Conservation (phyloP, 192 early-diverging fungal genomes). For the Glomus cerebriforme region DNA sequence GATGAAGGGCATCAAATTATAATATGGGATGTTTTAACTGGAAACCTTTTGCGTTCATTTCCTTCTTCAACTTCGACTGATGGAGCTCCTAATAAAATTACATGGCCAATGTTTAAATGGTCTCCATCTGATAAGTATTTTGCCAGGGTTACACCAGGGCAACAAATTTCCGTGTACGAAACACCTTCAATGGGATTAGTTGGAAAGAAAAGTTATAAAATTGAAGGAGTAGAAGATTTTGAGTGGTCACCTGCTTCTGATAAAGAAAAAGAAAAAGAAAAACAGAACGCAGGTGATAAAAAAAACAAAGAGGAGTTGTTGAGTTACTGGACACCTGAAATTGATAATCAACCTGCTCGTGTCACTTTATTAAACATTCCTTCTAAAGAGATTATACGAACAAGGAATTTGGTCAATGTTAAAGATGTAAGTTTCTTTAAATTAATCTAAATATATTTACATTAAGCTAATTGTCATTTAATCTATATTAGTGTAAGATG, state of each 20-base stretch:
- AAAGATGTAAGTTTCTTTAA: conserved; percentile 51
- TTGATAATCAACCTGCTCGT: conserved; percentile 94
- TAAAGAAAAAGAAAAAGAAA: conserved; percentile 25
- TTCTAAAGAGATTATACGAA: conserved; percentile 80
- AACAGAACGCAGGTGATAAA: conserved; percentile 24
- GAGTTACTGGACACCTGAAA: conserved; percentile 95
- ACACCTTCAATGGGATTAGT: conserved; percentile 91
- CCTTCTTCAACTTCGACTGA: conserved; percentile 42
- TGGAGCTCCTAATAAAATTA: conserved; percentile 61
- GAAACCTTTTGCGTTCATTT: conserved; percentile 89
- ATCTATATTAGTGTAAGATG: conserved; percentile 66
- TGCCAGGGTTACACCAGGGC: conserved; percentile 78
- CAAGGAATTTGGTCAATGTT: conserved; percentile 98
- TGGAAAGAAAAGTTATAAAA: conserved; percentile 92
- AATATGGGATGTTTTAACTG: conserved; percentile 91
- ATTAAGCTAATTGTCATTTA: neutral
- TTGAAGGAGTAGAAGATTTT: conserved; percentile 76
- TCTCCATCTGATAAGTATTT: conserved; percentile 93
- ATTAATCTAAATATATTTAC: neutral
- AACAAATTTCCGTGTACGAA: conserved; percentile 87
- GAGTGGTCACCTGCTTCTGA: conserved; percentile 68
- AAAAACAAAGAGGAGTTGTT: conserved; percentile 67
- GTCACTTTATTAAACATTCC: conserved; percentile 91
- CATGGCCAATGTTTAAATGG: conserved; percentile 98
- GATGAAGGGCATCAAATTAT: conserved; percentile 77